Base-by-base conservation (phyloP, 805 yeast species). In the Saturnispora dispora region DNA sequence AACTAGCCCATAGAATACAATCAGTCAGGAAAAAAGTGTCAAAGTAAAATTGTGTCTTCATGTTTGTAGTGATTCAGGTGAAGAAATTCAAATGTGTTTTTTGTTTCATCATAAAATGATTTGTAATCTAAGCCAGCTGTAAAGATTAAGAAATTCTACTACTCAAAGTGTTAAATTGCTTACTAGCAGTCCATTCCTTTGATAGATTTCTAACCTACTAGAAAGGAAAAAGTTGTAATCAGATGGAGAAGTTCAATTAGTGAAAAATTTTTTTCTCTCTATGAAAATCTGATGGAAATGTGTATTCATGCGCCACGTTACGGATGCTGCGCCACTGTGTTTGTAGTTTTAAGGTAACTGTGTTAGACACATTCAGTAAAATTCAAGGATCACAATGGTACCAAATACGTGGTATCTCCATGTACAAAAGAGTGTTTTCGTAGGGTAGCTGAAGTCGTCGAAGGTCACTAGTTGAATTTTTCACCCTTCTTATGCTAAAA, bases 51-150 rank as follows among this genome's bases (percentile, higher is more conserved):
- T 23, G 47, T 32, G 25, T 45, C 47, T 45, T 45, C 47, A 45
- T 45, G 33, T 30, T 32, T 45, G 18, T 18, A 32, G 47, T 45
- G 47, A 45, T 45, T 45, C 47, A 45, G 47, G 36, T 45, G 47
- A 45, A 45, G 47, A 45, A 45, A 45, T 45, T 45, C 47, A 45
- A 45, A 45, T 45, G 25, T 23, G 27, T 45, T 45, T 45, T 45
- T 30, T 45, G 47, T 33, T 45, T 45, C 47, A 45, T 45, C 47
- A 45, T 45, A 30, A 32, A 45, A 37, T 37, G 41, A 33, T 22
- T 20, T 18, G 17, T 36, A 32, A 22, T 23, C n/a, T 7, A 45
- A 30, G 22, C 7, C 8, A 20, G 20, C 15, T 9, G 20, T 18
- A 18, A 37, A 37, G 8, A 3, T 18, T 37, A 17, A 8, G 15